Conservation (phyloP, 345 rosid species). For the Kernera saxatilis region DNA sequence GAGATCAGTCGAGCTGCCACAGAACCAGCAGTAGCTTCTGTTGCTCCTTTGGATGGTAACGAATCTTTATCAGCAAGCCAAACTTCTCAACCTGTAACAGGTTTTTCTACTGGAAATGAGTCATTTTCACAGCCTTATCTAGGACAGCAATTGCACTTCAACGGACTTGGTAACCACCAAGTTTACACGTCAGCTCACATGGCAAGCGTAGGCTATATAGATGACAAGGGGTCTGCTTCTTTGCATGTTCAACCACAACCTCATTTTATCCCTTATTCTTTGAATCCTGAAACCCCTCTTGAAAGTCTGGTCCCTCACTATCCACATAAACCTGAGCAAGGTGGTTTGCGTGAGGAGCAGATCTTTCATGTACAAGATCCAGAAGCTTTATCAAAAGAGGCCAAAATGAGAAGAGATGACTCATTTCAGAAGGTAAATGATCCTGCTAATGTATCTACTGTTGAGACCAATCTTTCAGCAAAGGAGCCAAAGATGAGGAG, state of each 20-base stretch:
- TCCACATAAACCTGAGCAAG: conserved; percentile 24
- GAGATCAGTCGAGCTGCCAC: conserved; percentile 29
- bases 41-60: conserved; percentile 13
- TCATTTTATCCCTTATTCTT: conserved; percentile 22
- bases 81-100: conserved; percentile 31
- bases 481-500: conserved; percentile 26
- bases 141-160: conserved; percentile 22
- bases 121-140: conserved; percentile 29
- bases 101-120: conserved; percentile 13
- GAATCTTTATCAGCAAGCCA: conserved; percentile 21
- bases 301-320: conserved; percentile 21
- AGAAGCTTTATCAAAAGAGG: conserved; percentile 23
- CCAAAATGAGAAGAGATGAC: conserved; percentile 27
- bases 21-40: conserved; percentile 28
- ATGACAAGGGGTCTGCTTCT: conserved; percentile 27
- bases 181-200: conserved; percentile 28
- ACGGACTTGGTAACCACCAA: conserved; percentile 27
- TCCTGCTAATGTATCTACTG: conserved; percentile 17
- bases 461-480: conserved; percentile 17
- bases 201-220: conserved; percentile 19
- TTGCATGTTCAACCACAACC: conserved; percentile 25
- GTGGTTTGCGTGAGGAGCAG: conserved; percentile 16
- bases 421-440: conserved; percentile 29
- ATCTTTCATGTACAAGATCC: conserved; percentile 23
- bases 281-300: conserved; percentile 23